phyloP scores from a whole-genome alignment of 2,329 filamentous ascomycete genomes.

The Cadophora luteo-olivacea region DNA sequence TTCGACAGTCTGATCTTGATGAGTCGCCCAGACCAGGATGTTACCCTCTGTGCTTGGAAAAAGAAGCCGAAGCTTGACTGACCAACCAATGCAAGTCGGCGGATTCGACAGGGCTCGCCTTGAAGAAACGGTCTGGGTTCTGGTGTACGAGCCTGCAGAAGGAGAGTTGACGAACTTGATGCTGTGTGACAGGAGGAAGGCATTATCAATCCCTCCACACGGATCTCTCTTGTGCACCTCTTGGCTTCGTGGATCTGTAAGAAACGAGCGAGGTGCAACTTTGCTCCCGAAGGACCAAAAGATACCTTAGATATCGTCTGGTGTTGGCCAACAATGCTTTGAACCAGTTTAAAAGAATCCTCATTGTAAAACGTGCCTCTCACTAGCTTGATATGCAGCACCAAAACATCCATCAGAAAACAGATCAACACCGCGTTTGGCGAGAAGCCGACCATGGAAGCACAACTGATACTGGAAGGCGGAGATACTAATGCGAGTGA shows the following conservation, averaged over 20 bases:
- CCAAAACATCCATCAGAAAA: not conserved
- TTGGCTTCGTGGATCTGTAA: constrained; percentile 21
- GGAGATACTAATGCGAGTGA: no score
- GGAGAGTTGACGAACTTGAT: constrained; percentile 2
- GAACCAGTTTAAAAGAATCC: not conserved
- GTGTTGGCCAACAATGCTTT: not conserved
- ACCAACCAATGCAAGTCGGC: constrained; percentile 8
- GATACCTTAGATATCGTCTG: not conserved
- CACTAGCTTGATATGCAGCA: not conserved
- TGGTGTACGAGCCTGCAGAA: constrained; percentile 14
- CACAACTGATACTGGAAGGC: not conserved
- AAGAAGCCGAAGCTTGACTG: constrained; percentile 26
- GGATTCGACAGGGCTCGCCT: not conserved
- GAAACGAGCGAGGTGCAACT: constrained; percentile 22
- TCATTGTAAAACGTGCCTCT: not conserved
- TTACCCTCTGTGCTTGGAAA: constrained; percentile 16
- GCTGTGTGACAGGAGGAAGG: constrained; percentile 7
- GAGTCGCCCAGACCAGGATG: constrained; percentile 8
- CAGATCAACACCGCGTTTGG: not conserved
- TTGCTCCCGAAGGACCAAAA: not conserved
- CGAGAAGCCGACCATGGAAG: not conserved
- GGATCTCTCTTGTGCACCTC: constrained; percentile 19
- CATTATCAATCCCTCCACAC: constrained; percentile 20
- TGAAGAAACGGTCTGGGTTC: constrained; percentile 10
- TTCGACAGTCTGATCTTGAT: constrained; percentile 7